Evolutionary conservation across 1,139 yeast species (phyloP), one percentile per base, ranked within the genome.

Genomic region (Geotrichum histeridarum): DNA sequence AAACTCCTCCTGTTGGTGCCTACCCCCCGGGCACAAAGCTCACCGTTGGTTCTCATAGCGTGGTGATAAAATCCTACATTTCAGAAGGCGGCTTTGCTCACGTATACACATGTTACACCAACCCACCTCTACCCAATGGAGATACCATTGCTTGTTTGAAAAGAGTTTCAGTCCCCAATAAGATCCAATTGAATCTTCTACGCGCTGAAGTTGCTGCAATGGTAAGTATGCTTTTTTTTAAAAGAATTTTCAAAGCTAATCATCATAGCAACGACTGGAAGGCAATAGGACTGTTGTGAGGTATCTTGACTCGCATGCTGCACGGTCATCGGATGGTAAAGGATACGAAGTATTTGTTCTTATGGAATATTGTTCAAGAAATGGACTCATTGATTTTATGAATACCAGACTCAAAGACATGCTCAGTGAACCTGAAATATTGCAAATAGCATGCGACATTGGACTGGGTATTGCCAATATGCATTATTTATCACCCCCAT

Each of bases 301-400:
- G 22, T 94, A 93, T 67, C 86, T 86, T 59, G 99, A 94, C 70
- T 88, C 96, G 2, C 96, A 93, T 72, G 99, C 99, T 3, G 82
- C 95, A 11, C 75, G 96, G 61, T 69, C 73, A 2, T 31, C 38
- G 15, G 48, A 48, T 38, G 72, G 70, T 43, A 62, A 62, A 50
- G 84, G 81, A 48, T 93, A 88, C 67, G 99, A 93, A 71, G 97
- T 94, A 51, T 81, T 91, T 60, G 76, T 93, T 38, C 74, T 93
- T 58, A 93, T 93, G 99, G 99, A 93, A 68, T 83, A 84, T 66
- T 93, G 99, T 61, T 69, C 75, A 27, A 73, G 87, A 57, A 86
- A 90, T 63, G 96, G 97, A 0, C 75, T 93, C 58, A 85, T 93
- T 50, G 98, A 93, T 67, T 88, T 86, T 67, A 91, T 93, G 98